Evolutionary conservation across 2,329 filamentous ascomycete genomes (phyloP), one percentile per base, ranked within the genome.

Genomic region (Hymenoscyphus fructigenus): DNA sequence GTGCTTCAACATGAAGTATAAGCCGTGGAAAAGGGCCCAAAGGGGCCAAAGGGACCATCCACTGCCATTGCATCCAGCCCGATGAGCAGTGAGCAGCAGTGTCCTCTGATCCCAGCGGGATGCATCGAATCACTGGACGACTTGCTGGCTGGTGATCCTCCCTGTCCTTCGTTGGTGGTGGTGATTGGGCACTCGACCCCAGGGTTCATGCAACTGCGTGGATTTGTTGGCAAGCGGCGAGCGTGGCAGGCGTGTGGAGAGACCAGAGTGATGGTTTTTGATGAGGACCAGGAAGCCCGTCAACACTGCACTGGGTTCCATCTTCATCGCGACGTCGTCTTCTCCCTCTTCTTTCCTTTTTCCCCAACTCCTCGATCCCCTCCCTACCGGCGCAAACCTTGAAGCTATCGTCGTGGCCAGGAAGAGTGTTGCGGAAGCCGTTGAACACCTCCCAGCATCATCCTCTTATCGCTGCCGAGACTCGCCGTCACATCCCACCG

Each of bases 131-230:
- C 47, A 53, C 47, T 23, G 9, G 10, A 23, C 20, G 9, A 4
- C 23, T 10, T 23, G 47, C 47, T 53, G 20, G 47, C 47, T 26
- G 47, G 47, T 53, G 47, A 53, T 53, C 20, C 20, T 23, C 47
- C 23, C 20, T 53, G 47, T 5, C 0, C 20, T 53, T 23, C n/a
- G 23, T 9, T 23, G 47, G 47, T 53, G 47, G 47, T 53, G 47
- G 10, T 61, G 60, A 61, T 61, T 61, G 60, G 63, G 23, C 41
- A 23, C 38, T 60, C 15, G 38, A 15, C 17, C 17, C 44, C 55
- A 62, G 41, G 63, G 63, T 60, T 60, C 41, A 65, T 59, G 60
- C 47, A 56, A 53, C 56, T 28, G 60, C 60, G 60, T 62, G 63
- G 60, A 60, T 32, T 29, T 63, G 64, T 60, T 66, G 64, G 64